Percentiles rank a stretch among this genome's conserved stretches.
These are phyloP conservation scores for Fusarium avenaceum DNA, from an alignment of 2,329 filamentous ascomycete species.

Conservation along the genomic window DNA sequence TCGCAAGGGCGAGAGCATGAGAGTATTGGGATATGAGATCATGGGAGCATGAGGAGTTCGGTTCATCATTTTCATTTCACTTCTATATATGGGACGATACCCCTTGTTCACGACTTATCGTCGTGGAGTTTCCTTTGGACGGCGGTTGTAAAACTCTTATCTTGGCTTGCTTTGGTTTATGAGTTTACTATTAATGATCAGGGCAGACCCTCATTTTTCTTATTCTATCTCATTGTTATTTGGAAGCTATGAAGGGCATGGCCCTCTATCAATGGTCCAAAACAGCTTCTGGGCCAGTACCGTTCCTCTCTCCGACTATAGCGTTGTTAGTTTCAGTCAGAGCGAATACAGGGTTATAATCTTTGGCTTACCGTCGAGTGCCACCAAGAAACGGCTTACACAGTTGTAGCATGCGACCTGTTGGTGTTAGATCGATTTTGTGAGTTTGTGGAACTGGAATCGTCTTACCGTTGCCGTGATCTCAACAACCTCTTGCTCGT, in stretches of 20 bases:
- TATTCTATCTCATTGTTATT: conserved; percentile 15
- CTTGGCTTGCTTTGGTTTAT: background rate
- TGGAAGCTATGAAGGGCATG: conserved; percentile 13
- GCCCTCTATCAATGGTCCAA: conserved; percentile 51
- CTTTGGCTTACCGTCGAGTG: conserved; percentile 74
- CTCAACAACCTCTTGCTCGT: conserved; percentile 82
- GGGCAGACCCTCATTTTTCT: conserved; percentile 1
- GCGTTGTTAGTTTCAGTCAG: conserved; percentile 47
- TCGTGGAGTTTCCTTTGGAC: conserved; percentile 25
- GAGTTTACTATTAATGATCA: conserved; percentile 9
- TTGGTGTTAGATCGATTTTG: conserved; percentile 32
- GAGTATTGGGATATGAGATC: conserved; percentile 14
- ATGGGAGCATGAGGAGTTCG: conserved; percentile 35
- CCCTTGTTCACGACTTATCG: conserved; percentile 45
- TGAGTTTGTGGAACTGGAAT: background rate
- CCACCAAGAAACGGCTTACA: conserved; percentile 86
- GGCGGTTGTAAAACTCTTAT: conserved; percentile 5
- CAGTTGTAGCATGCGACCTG: conserved; percentile 83
- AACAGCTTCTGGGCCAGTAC: conserved; percentile 62
- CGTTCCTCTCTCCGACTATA: conserved; percentile 70
- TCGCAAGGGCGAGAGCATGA: conserved; percentile 24
- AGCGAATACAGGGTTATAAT: conserved; percentile 20
- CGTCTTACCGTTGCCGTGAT: conserved; percentile 77
- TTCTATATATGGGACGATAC: conserved; percentile 59
- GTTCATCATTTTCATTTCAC: conserved; percentile 44